Percentiles rank a stretch among this genome's conserved stretches.
Conservation (phyloP, 352 stramenopile species). For the Globisporangium cylindrosporum region DNA sequence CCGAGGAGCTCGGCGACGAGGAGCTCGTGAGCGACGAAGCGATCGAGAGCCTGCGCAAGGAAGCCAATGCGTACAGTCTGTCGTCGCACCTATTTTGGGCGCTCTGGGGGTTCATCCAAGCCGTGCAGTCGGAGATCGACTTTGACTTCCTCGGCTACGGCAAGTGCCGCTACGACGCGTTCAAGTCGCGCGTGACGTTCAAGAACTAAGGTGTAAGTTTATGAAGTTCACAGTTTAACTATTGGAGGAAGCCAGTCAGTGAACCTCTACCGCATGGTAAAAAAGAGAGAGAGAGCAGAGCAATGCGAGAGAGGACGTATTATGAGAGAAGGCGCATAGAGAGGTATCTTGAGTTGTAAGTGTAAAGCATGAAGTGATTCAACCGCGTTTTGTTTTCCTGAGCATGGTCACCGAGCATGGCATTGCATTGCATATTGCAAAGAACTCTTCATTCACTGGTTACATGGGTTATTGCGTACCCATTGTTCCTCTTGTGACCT, state of each 20-base stretch:
- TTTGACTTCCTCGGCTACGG: constrained; percentile 92
- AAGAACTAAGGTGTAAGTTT: constrained; percentile 28
- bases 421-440: background rate
- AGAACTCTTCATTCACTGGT: background rate
- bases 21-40: constrained; percentile 48
- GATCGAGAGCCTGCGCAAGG: constrained; percentile 54
- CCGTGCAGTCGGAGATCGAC: constrained; percentile 85
- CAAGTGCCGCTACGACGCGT: constrained; percentile 66
- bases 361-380: constrained; percentile 11
- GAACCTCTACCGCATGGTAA: background rate
- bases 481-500: background rate
- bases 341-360: constrained; percentile 3
- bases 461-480: background rate
- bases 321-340: constrained; percentile 9
- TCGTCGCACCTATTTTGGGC: constrained; percentile 89
- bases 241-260: background rate
- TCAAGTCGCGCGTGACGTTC: constrained; percentile 57
- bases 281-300: background rate
- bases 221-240: background rate
- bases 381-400: background rate
- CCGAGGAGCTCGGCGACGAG: constrained; percentile 33
- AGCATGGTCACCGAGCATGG: background rate
- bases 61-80: constrained; percentile 84
- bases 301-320: background rate
- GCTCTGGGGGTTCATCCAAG: constrained; percentile 91